Evolutionary conservation across 331 rosid species (phyloP), one percentile per base, ranked within the genome.

Genomic region (Quercus tomentella): DNA sequence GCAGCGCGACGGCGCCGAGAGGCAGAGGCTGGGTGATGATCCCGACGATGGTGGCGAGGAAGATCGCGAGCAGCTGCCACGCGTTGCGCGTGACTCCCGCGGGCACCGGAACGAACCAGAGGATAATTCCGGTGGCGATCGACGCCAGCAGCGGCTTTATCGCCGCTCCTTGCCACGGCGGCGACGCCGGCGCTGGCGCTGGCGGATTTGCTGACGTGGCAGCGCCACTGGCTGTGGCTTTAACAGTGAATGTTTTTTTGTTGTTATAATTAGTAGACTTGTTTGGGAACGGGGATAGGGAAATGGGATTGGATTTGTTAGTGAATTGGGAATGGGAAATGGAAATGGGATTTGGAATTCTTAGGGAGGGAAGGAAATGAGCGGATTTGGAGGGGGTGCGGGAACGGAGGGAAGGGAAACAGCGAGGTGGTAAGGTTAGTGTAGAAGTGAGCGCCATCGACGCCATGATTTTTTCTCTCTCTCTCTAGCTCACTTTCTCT

Each of bases 21-120:
- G 98, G 98, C 80, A 96, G 61, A 0, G 99, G 99, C 81, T 96
- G 98, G 2, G 97, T 89, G 62, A 96, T 96, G 73, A 96, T 96
- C 1, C 99, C 99, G 9, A 93, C 94, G 60, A 96, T 91, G 20
- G 99, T 96, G 26, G 94, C 98, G 1, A 96, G 77, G 90, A 96
- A 96, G 73, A 96, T 93, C 5, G 98, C 92, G 8, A 96, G 84
- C 18, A 96, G 78, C 67, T 96, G 97, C 99, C 99, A 96, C 3
- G 99, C 99, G 26, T 90, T 82, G 4, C 80, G 84, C 3, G 96
- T 75, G 41, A 93, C 98, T 2, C 99, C 98, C 1, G 86, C 65
- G 0, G 99, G 99, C 1, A 91, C 92, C 10, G 99, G 99, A 15
- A 83, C 77, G 56, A 87, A 91, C 99, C 99, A 96, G 79, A 96